A percentile compares a stretch with the other conserved stretches of the same genome.
These are phyloP conservation scores for Claviceps quebecensis DNA, from an alignment of 2,329 filamentous ascomycete genomes.

Conservation along the genomic window DNA sequence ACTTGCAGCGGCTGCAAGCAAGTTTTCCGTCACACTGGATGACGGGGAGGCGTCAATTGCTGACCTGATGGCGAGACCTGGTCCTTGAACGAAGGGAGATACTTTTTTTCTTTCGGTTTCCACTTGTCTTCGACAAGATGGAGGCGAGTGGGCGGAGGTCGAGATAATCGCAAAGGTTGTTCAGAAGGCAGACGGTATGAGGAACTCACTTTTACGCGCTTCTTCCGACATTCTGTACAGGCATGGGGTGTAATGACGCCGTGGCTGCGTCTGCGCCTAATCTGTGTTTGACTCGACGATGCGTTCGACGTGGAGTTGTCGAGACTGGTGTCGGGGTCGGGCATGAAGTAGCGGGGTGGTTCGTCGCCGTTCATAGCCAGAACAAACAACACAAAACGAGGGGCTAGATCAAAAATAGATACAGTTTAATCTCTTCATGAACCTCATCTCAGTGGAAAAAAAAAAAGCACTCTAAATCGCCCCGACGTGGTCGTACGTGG, in stretches of 20 bases:
- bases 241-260: constrained; percentile 44
- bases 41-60: neutral
- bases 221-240: constrained; percentile 46
- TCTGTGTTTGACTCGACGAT: neutral
- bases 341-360: neutral
- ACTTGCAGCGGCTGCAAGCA: constrained; percentile 39
- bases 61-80: too few species aligned
- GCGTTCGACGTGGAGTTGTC: neutral
- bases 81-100: too few species aligned
- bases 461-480: too few species aligned
- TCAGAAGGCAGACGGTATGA: too few species aligned
- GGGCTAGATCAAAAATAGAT: too few species aligned
- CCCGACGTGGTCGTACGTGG: too few species aligned
- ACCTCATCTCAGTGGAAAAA: too few species aligned
- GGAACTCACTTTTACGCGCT: constrained; percentile 39
- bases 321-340: neutral
- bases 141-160: too few species aligned
- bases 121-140: too few species aligned
- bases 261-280: constrained; percentile 36
- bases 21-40: constrained; percentile 41
- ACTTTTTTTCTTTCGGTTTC: too few species aligned
- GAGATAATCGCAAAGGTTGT: too few species aligned
- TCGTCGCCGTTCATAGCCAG: neutral
- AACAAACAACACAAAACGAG: neutral
- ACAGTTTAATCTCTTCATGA: too few species aligned